These are phyloP conservation scores for Sorghum bicolor DNA, from an alignment of 176 grass and related monocot species.

Conservation along the genomic window Sorghum_bicolor_NCBIv3 NC_012877.2:58278001-58278500, in stretches of 20 bases:
- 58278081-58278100: not conserved
- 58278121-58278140: too few species aligned
- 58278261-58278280: not conserved
- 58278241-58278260: too few species aligned
- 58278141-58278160: not conserved
- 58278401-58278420: not conserved
- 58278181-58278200: too few species aligned
- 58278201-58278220: too few species aligned
- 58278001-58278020: not conserved
- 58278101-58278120: too few species aligned
- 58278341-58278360: too few species aligned
- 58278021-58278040: conserved; percentile 25
- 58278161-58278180: not conserved
- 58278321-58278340: too few species aligned
- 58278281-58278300: too few species aligned
- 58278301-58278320: too few species aligned
- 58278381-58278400: not conserved
- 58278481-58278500: not conserved
- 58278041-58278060: not conserved
- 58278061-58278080: not conserved
- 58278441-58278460: not conserved
- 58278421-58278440: not conserved
- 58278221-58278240: not conserved
- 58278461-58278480: not conserved
- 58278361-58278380: not conserved